These are phyloP conservation scores for Haematococcus lacustris DNA, from an alignment of 139 green algal genomes.

Conservation along the genomic window DNA sequence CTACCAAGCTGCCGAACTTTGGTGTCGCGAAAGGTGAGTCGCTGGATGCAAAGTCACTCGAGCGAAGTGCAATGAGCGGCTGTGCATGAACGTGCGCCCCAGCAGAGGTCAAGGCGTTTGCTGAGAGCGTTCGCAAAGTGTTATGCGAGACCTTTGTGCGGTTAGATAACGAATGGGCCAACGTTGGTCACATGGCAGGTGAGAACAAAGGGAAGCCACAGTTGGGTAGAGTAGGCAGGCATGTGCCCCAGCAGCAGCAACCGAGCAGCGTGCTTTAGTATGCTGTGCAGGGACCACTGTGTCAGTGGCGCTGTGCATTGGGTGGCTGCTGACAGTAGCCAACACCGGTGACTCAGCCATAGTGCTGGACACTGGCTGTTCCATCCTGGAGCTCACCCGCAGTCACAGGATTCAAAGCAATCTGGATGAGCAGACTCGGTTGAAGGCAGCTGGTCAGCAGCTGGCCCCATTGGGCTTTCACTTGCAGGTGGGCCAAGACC, in stretches of 20 bases:
- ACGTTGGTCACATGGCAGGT: conserved; percentile 8
- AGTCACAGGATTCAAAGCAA: conserved; percentile 47
- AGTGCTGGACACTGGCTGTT: conserved; percentile 64
- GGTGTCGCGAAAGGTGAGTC: not conserved
- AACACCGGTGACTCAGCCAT: conserved; percentile 82
- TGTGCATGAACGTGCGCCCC: too few species aligned
- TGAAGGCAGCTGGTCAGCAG: conserved; percentile 41
- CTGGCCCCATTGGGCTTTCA: conserved; percentile 56
- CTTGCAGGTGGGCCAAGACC: conserved; percentile 36
- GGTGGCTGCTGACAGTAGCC: conserved; percentile 74
- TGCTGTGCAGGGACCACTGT: conserved; percentile 51
- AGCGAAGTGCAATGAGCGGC: too few species aligned
- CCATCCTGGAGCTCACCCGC: conserved; percentile 33
- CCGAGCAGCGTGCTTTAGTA: too few species aligned
- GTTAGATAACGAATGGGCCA: conserved; percentile 15
- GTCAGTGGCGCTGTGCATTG: conserved; percentile 39
- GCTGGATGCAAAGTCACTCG: too few species aligned
- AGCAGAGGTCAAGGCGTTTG: conserved; percentile 7
- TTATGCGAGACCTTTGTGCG: conserved; percentile 20
- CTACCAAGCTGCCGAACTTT: conserved; percentile 13
- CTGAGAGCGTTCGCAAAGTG: conserved; percentile 13
- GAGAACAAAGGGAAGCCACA: not conserved
- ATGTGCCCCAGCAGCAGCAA: too few species aligned
- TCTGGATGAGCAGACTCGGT: conserved; percentile 42
- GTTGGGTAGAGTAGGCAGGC: too few species aligned